Evolutionary conservation across 352 stramenopile genomes (phyloP), one percentile per base, ranked within the genome.

Genomic region (Phytophthora boehmeriae): DNA sequence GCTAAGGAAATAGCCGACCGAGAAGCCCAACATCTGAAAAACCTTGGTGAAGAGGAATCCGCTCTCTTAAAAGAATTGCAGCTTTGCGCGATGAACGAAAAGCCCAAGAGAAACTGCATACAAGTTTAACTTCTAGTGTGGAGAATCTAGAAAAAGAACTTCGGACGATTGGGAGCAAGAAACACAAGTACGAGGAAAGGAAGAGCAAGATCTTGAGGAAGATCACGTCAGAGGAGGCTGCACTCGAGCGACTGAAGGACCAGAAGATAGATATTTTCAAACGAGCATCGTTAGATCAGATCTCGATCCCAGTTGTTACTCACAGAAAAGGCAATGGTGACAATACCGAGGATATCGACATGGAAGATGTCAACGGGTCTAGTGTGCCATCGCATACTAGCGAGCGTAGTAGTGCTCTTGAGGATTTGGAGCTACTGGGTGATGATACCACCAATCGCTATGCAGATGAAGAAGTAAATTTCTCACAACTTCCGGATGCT

Each of bases 191-290:
- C 23, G 87, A 93, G 38, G 66, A 86, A 56, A 77, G 81, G 43
- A 88, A 82, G 45, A 54, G 64, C 39, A 80, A 82, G 11, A 77
- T 92, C 20, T 68, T 97, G 49, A 96, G 98, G 63, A 75, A 81
- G 42, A 88, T 99, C 4, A 75, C 84, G 22, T 68, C 76, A 0
- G 87, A 98, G 63, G 97, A 99, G 55, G 92, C 88, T 16, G 79
- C 89, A 8, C 69, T 99, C 8, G 95, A 98, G 41, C 80, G 84
- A 2, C 63, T 99, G 17, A 97, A 95, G 53, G 93, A 98, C 52
- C 93, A 97, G 66, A 94, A 98, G 30, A 80, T 92, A 16, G 96
- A 98, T 66, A 97, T 98, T 48, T 78, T 99, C 11, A 97, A 98
- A 61, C 96, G 96, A 30, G 95, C 96, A 8, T 88, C 90, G 23